Percentiles rank a stretch among this genome's conserved stretches.
phyloP scores from a whole-genome alignment of 2,329 filamentous ascomycete genomes.

The Pseudocercospora musae region DNA sequence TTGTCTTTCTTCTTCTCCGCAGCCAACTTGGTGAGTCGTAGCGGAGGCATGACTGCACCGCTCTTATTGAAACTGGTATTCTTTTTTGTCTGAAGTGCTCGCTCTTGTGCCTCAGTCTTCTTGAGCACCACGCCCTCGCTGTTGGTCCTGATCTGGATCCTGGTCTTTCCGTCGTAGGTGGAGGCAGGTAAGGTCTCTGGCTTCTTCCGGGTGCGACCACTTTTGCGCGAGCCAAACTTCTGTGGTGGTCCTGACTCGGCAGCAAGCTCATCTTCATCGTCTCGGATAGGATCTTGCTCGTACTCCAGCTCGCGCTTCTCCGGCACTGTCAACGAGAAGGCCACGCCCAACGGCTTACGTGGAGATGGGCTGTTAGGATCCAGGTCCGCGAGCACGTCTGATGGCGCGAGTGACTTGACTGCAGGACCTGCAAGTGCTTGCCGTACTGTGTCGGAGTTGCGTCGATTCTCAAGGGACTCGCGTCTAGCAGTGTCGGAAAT shows the following conservation, averaged over 20 bases:
- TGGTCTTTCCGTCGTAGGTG: conserved; percentile 37
- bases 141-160: conserved; percentile 45
- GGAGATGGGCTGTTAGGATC: conserved; percentile 49
- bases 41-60: conserved; percentile 42
- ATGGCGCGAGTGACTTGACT: not conserved
- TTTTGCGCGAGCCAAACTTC: conserved; percentile 19
- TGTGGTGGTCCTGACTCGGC: conserved; percentile 10
- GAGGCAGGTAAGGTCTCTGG: conserved; percentile 25
- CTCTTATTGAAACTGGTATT: conserved; percentile 54
- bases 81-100: conserved; percentile 43
- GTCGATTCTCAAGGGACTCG: conserved; percentile 45
- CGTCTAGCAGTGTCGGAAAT: conserved; percentile 34
- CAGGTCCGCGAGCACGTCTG: conserved; percentile 43
- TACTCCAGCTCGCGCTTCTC: conserved; percentile 1
- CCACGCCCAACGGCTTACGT: conserved; percentile 22
- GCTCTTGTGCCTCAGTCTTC: conserved; percentile 48
- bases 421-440: conserved; percentile 47
- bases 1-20: conserved; percentile 15
- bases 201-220: conserved; percentile 23
- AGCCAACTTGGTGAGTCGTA: conserved; percentile 43
- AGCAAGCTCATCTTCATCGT: conserved; percentile 20
- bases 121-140: conserved; percentile 44
- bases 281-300: conserved; percentile 8
- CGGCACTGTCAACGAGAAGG: conserved; percentile 1
- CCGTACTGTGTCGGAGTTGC: conserved; percentile 47